Conservation (phyloP, 805 yeast species). For the Pichia rugopelliculosa region DNA sequence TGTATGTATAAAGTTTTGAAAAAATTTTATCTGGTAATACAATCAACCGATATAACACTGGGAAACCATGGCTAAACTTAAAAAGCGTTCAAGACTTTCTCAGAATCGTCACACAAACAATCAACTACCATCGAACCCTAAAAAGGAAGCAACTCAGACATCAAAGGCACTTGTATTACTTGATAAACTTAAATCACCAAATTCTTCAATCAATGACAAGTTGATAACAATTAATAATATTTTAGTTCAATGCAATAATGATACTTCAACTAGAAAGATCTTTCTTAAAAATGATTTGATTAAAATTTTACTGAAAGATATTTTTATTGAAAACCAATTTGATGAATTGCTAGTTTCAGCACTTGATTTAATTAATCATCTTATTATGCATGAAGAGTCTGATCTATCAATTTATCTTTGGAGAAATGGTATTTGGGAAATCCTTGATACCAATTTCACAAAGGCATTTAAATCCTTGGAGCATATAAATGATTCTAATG, state of each 20-base stretch:
- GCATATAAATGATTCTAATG: conserved; percentile 28
- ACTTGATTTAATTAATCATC: conserved; percentile 71
- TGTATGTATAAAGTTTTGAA: too few species aligned
- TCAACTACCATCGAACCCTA: neutral
- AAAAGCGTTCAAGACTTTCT: conserved; percentile 54
- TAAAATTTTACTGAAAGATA: conserved; percentile 46
- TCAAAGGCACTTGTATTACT: conserved; percentile 62
- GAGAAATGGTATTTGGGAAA: conserved; percentile 71
- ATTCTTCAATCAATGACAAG: conserved; percentile 57
- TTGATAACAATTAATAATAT: conserved; percentile 72
- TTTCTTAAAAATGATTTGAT: conserved; percentile 69
- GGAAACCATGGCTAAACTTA: conserved; percentile 60
- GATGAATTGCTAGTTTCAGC: conserved; percentile 76
- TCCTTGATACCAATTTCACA: conserved; percentile 43
- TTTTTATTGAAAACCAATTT: conserved; percentile 53
- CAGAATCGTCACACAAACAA: conserved; percentile 17
- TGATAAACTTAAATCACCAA: conserved; percentile 47
- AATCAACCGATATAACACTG: neutral
- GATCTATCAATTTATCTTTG: conserved; percentile 68
- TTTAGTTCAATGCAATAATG: conserved; percentile 52
- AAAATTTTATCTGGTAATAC: neutral
- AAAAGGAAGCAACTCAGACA: conserved; percentile 23
- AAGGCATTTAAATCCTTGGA: conserved; percentile 45
- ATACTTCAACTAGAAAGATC: conserved; percentile 42
- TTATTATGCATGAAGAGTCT: conserved; percentile 82